Evolutionary conservation across 495 filamentous ascomycete species (phyloP), one percentile per base, ranked within the genome.

Genomic region (Lasiosphaeria hispida): DNA sequence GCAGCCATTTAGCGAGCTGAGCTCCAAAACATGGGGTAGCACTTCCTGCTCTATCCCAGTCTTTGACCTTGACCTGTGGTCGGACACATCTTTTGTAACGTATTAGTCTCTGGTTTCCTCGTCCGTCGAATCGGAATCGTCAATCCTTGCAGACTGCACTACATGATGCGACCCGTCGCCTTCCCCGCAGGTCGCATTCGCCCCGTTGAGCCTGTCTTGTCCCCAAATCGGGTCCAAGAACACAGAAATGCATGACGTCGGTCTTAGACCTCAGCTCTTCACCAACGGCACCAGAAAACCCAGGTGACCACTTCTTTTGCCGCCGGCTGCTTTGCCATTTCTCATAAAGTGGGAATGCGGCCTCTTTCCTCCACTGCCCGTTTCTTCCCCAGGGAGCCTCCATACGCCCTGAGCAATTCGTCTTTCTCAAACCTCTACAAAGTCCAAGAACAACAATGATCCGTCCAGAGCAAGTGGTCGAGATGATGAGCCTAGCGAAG

Each of bases 161-260:
- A 39, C 58, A 57, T 52, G 19, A 57, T 58, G 43, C 48, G 23
- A 19, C 39, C 15, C 14, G 35, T 58, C 37, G 51, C 49, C 48
- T 58, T 43, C 50, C 43, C 48, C 55, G 52, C 56, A 63, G 50
- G 43, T 23, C 23, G 23, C 23, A 30, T 30, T 30, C 23, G 23
- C 23, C 23, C 23, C 23, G 23, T 30, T 30, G 23, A 30, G 23
- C 23, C 23, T 5, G 23, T n/a, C 23, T 30, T 30, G 23, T 30
- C 23, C 23, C 23, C 23, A 30, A 30, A 30, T 30, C 23, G 23
- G 23, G 23, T 30, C 23, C 23, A 30, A 30, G 23, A 30, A 61
- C 58, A 36, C 43, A 13, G 14, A 14, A 60, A 59, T 61, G 17
- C 38, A 68, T 69, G 67, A 69, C 67, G 67, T 69, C 67, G 64